Evolutionary conservation across 2,329 filamentous ascomycete genomes (phyloP).

Genomic region (Ophiocordyceps camponoti-rufipedis): DNA sequence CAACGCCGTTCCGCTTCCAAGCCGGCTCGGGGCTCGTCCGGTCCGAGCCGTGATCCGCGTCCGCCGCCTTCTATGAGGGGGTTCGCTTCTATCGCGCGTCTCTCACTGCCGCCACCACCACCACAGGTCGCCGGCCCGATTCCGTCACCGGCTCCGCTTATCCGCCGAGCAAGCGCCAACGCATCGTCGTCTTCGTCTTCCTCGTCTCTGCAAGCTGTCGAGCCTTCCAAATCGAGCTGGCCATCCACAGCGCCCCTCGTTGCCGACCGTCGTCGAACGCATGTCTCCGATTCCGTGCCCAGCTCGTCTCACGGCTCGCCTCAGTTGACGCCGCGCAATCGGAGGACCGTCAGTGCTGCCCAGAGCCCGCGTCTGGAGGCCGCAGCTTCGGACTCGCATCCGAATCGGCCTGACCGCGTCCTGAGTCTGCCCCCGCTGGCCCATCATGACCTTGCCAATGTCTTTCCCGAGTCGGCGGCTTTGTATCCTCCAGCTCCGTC

Average conservation of each 20-base stretch:
- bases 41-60: conserved; percentile 7
- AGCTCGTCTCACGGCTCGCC: background rate
- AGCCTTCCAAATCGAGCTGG: conserved; percentile 1
- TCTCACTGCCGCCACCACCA: conserved; percentile 1
- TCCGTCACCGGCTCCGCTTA: background rate
- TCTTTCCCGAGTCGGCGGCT: conserved; percentile 6
- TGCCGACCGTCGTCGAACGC: background rate
- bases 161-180: background rate
- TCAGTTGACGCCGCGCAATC: background rate
- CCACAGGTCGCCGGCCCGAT: background rate
- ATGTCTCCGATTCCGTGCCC: background rate
- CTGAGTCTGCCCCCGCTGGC: conserved; percentile 3
- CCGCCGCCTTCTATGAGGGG: conserved; percentile 14
- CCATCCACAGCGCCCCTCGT: background rate
- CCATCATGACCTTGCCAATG: conserved; percentile 7
- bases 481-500: conserved; percentile 2
- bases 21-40: conserved; percentile 4
- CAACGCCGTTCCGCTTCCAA: conserved; percentile 6
- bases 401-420: conserved; percentile 1
- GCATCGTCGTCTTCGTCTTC: conserved; percentile 1
- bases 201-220: conserved; percentile 4
- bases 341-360: background rate
- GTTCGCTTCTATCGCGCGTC: conserved; percentile 8
- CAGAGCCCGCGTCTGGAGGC: background rate
- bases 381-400: background rate